Base-by-base conservation (phyloP, 2,329 filamentous ascomycete genomes). In the Fusarium sp. region DNA sequence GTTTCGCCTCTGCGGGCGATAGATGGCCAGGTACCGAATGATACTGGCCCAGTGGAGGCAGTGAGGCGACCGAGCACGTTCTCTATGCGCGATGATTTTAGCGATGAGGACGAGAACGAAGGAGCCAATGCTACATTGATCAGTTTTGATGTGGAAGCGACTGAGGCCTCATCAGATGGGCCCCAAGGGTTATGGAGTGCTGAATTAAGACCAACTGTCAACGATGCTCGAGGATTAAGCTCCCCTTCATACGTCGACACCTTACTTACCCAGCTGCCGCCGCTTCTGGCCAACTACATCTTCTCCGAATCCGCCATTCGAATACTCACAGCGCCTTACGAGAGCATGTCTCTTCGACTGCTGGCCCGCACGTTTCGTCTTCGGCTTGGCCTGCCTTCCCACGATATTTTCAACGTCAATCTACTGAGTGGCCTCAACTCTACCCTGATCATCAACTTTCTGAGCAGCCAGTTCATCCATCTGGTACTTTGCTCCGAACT, bases 141-240 rank as follows among this genome's bases (percentile, higher is more conserved):
- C 61, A 90, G 88, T 72, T 90, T 91, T 65, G 89, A 91, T 65
- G 88, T 91, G 31, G 89, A 91, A 71, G 87, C 89, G 0, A 87
- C 85, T 5, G 89, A 90, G 27, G 47, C 27, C 18, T 52, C 47
- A 56, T 63, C 87, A 1, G 85, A 83, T 4, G 87, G 89, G 4
- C 86, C 86, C 2, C 82, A 86, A 2, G 89, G 87, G 16, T 78
- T 88, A 2, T 91, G 89, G 89, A 89, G 87, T 5, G 89, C 89
- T 14, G 89, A 91, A 76, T 79, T 91, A 20, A 85, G 89, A 1
- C 88, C 89, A 4, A 90, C 86, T 68, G 79, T 81, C 29, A 80
- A 80, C 4, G 83, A 85, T 38, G 58, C 79, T 16, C 78, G 79
- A 47, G 64, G 71, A 14, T 64, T 72, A 18, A 70, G 63, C 34